A percentile compares a stretch with the other conserved stretches of the same genome.
phyloP scores from a whole-genome alignment of 164 flowering plant species.

The Vitis amurensis region DNA sequence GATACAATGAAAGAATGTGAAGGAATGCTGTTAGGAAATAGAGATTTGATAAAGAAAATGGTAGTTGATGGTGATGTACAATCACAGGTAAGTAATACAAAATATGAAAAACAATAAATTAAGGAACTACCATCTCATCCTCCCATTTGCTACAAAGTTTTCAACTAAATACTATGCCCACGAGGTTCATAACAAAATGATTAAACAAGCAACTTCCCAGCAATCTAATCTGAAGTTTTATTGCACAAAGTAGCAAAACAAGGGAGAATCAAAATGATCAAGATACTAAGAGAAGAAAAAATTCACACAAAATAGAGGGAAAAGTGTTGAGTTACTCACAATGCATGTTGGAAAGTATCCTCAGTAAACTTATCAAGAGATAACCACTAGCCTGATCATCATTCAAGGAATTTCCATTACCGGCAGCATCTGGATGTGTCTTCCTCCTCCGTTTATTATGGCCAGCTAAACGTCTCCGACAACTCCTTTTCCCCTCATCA shows the following conservation, averaged over 20 bases:
- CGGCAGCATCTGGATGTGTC: conserved; percentile 67
- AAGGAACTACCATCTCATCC: neutral
- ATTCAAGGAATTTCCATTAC: conserved; percentile 40
- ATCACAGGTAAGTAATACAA: neutral
- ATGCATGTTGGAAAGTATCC: conserved; percentile 74
- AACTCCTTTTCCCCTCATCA: conserved; percentile 95
- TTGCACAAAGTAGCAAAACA: neutral
- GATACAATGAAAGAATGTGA: too few species aligned
- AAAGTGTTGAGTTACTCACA: conserved; percentile 41
- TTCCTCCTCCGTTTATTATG: conserved; percentile 93
- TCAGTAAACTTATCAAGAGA: conserved; percentile 62
- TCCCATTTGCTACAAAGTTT: neutral
- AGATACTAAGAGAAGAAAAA: too few species aligned
- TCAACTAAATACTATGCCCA: neutral
- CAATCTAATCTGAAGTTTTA: neutral
- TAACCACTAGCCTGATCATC: conserved; percentile 65
- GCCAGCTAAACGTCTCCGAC: conserved; percentile 93
- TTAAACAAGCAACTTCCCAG: neutral
- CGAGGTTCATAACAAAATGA: neutral
- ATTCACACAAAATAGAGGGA: neutral
- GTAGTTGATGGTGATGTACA: too few species aligned
- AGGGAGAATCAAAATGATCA: neutral
- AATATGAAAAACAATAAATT: neutral
- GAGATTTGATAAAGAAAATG: too few species aligned
- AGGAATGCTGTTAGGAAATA: too few species aligned